Evolutionary conservation across 305 asterid genomes (phyloP), one percentile per base, ranked within the genome.

Genomic region (Fraxinus albicans): DNA sequence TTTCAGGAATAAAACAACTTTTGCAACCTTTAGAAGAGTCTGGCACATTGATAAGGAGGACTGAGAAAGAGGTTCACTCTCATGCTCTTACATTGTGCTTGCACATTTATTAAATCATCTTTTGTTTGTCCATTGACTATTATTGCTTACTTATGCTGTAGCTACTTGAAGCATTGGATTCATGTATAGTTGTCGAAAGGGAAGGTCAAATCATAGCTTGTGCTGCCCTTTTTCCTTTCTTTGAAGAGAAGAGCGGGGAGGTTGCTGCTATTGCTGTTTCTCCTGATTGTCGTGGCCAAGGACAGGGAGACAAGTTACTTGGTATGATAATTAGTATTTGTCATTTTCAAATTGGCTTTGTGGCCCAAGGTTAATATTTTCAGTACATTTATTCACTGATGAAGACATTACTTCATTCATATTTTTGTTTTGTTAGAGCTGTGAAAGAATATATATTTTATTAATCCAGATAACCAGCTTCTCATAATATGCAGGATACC

Each of bases 241-340:
- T 84, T 23, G 86, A 90, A 77, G 97, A 93, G 10, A 95, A 93
- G 81, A 92, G 99, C 73, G 98, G 97, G 79, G 98, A 97, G 90
- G 95, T 97, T 79, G 98, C 99, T 88, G 96, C 98, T 77, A 92
- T 95, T 85, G 98, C 97, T 79, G 99, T 97, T 88, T 95, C 97
- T 86, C 96, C 98, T 31, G 99, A 95, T 63, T 95, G 99, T 72
- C 99, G 99, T 44, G 98, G 98, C 38, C 96, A 94, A 85, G 99
- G 99, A 76, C 99, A 94, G 79, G 99, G 99, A 85, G 98, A 97
- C 91, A 97, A 93, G 84, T 89, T 97, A 86, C 98, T 95, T 6
- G 98, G 99, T 95, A 94, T 81, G 84, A 69, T 31, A 63, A 19
- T 21, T 23, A 69, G 38, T 15, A 29, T 69, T 12, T 29, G 40